A percentile compares a stretch with the other conserved stretches of the same genome.
Evolutionary conservation across 306 rosid genomes (phyloP).

Genomic region (Cucurbita moschata): DNA sequence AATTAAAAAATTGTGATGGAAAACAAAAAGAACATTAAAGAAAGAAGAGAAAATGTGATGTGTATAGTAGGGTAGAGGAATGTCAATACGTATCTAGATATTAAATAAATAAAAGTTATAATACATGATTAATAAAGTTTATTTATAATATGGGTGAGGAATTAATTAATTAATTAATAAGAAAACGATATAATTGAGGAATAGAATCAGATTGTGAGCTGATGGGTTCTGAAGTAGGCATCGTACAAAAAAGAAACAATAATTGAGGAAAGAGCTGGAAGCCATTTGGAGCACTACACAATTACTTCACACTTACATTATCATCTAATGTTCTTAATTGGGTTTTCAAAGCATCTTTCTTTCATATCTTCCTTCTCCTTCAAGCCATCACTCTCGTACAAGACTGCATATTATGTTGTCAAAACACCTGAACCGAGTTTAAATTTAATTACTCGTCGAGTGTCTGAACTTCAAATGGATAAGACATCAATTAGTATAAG

Average conservation of each 20-base stretch:
- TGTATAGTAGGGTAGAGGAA: neutral
- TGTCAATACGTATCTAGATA: neutral
- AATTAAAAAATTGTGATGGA: neutral
- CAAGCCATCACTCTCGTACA: neutral
- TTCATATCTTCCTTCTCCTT: neutral
- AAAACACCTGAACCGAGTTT: neutral
- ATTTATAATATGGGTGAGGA: neutral
- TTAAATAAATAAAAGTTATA: neutral
- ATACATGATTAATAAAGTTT: neutral
- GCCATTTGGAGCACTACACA: conserved; percentile 2
- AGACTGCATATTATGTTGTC: neutral
- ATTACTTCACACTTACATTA: neutral
- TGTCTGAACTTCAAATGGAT: too few species aligned
- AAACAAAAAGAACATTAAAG: neutral
- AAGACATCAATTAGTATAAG: neutral
- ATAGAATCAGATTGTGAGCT: neutral
- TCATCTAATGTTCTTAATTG: neutral
- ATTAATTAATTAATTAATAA: neutral
- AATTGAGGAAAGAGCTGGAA: neutral
- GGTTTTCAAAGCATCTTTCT: neutral
- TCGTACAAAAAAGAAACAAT: neutral
- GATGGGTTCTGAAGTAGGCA: neutral
- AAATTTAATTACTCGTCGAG: too few species aligned
- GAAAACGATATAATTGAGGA: neutral
- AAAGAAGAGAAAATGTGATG: neutral